These are phyloP conservation scores for Phytophthora lateralis DNA, from an alignment of 352 stramenopile genomes.

Conservation along the genomic window DNA sequence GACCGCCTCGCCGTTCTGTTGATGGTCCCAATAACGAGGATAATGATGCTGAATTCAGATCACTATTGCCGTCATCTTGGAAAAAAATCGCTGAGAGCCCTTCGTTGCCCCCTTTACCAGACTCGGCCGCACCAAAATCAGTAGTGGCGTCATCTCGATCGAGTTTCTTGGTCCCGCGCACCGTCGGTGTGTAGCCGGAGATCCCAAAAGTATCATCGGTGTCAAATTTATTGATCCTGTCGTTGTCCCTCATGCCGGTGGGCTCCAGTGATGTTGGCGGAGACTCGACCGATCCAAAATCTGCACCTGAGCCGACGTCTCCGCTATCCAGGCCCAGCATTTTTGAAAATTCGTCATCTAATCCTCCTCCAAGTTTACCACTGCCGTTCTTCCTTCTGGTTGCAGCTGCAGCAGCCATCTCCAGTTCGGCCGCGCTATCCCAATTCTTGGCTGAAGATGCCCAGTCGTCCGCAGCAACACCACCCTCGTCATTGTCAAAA, in stretches of 20 bases:
- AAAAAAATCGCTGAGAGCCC: conserved; percentile 47
- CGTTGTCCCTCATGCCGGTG: conserved; percentile 18
- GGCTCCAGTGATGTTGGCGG: conserved; percentile 15
- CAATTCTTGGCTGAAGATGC: conserved; percentile 24
- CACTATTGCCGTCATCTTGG: conserved; percentile 21
- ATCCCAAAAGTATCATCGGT: conserved; percentile 22
- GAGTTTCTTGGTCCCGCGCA: conserved; percentile 17
- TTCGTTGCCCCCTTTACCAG: conserved; percentile 1
- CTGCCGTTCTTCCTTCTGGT: conserved; percentile 46
- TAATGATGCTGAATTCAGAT: conserved; percentile 27
- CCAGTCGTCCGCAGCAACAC: conserved; percentile 14
- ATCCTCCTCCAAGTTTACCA: conserved; percentile 23
- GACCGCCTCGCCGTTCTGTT: conserved; percentile 31
- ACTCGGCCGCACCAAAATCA: neutral
- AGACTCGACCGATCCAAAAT: conserved; percentile 10
- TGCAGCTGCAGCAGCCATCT: conserved; percentile 31
- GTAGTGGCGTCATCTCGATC: conserved; percentile 1
- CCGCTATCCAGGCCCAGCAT: conserved; percentile 61
- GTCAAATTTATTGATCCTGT: conserved; percentile 1
- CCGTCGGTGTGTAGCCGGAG: conserved; percentile 16
- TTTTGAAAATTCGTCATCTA: conserved; percentile 71
- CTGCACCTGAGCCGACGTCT: conserved; percentile 5
- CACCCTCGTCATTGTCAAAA: conserved; percentile 28
- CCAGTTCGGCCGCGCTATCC: conserved; percentile 34
- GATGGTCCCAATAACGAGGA: conserved; percentile 23